Conservation (phyloP, 2,329 filamentous ascomycete genomes). For the Apiospora hydei region DNA sequence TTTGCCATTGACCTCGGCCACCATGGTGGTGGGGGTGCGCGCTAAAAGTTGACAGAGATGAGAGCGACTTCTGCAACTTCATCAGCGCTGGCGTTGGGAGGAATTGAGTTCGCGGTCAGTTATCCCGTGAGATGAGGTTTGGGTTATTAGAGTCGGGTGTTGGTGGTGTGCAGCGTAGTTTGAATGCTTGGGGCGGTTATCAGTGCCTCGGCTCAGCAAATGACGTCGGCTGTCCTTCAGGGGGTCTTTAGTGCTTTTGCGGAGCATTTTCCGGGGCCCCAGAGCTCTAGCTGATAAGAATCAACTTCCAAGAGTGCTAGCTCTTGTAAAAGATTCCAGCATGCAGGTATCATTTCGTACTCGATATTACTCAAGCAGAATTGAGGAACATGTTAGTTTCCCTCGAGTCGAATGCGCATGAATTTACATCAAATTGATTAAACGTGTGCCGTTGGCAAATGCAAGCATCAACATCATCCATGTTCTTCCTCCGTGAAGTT, state of each 20-base stretch:
- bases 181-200: background rate
- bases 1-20: slow-evolving; percentile 36
- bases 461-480: background rate
- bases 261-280: background rate
- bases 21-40: slow-evolving; percentile 34
- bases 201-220: background rate
- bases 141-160: background rate
- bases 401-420: background rate
- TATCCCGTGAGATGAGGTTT: background rate
- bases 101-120: background rate
- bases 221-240: background rate
- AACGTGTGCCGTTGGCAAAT: too few species aligned
- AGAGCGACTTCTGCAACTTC: too few species aligned
- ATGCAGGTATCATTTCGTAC: background rate
- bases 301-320: background rate
- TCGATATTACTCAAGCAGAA: background rate
- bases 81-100: background rate
- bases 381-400: background rate
- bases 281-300: background rate
- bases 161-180: background rate
- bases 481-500: too few species aligned
- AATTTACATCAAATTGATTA: background rate
- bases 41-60: too few species aligned
- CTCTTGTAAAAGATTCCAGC: too few species aligned
- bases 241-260: background rate